Evolutionary conservation across 2,329 filamentous ascomycete genomes (phyloP).

Genomic region (Penicillium sp.): DNA sequence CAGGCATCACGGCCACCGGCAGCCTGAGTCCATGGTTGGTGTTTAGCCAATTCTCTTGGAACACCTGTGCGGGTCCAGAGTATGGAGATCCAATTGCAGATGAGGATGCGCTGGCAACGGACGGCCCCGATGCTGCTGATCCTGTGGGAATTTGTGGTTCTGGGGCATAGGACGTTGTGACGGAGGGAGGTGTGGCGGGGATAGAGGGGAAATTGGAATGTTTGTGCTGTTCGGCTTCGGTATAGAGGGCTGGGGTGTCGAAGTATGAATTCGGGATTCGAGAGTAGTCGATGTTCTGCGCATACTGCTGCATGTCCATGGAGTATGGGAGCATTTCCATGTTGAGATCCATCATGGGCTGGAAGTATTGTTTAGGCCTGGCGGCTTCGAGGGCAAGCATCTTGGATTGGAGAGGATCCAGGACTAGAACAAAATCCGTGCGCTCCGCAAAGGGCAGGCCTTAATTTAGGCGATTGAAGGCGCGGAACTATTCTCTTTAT

Average conservation of each 20-base stretch:
- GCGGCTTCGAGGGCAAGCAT: slow-evolving; percentile 38
- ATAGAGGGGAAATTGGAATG: slow-evolving; percentile 27
- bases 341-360: slow-evolving; percentile 33
- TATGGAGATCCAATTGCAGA: slow-evolving; percentile 68
- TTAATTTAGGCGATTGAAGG: not conserved
- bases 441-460: slow-evolving; percentile 12
- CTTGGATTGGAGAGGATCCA: slow-evolving; percentile 8
- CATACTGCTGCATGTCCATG: slow-evolving; percentile 28
- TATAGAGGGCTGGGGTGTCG: slow-evolving; percentile 27
- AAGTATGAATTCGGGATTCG: slow-evolving; percentile 29
- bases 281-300: slow-evolving; percentile 23
- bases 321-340: slow-evolving; percentile 33
- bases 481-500: not conserved
- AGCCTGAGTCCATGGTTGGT: slow-evolving; percentile 57
- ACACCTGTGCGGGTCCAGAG: slow-evolving; percentile 59
- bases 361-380: slow-evolving; percentile 33
- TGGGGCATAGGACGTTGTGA: slow-evolving; percentile 28
- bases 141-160: slow-evolving; percentile 56
- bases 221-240: slow-evolving; percentile 30
- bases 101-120: slow-evolving; percentile 58
- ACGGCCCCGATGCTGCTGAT: slow-evolving; percentile 62
- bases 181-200: slow-evolving; percentile 35
- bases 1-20: slow-evolving; percentile 62
- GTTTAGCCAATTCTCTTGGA: slow-evolving; percentile 60
- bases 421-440: slow-evolving; percentile 15